Evolutionary conservation across 2,329 filamentous ascomycete species (phyloP).

Genomic region (Diaporthe helianthi): DNA sequence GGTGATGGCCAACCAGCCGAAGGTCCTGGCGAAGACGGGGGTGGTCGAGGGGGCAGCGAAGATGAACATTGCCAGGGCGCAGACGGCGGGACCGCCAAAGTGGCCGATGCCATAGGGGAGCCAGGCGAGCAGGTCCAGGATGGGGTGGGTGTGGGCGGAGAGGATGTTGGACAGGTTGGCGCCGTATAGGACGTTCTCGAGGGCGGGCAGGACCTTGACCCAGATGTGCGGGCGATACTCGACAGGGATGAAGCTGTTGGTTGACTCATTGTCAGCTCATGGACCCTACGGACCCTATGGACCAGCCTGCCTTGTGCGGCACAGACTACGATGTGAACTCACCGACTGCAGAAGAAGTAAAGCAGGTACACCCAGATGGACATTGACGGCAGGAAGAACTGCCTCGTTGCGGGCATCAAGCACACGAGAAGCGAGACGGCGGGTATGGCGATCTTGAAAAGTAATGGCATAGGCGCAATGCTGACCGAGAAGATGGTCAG

Average conservation of each 20-base stretch:
- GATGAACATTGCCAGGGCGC: slow-evolving; percentile 81
- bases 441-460: slow-evolving; percentile 77
- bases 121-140: slow-evolving; percentile 90
- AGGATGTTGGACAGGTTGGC: slow-evolving; percentile 96
- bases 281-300: no score
- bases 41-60: slow-evolving; percentile 87
- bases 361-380: slow-evolving; percentile 87
- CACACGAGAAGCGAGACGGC: slow-evolving; percentile 73
- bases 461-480: slow-evolving; percentile 80
- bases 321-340: slow-evolving; percentile 48
- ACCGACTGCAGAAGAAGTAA: slow-evolving; percentile 94
- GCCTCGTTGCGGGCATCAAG: slow-evolving; percentile 82
- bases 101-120: slow-evolving; percentile 91
- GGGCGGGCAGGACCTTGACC: slow-evolving; percentile 90
- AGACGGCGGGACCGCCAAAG: slow-evolving; percentile 84
- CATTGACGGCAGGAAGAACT: slow-evolving; percentile 89
- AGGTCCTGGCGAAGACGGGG: slow-evolving; percentile 83
- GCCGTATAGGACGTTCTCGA: slow-evolving; percentile 96
- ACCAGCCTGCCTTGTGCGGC: no score
- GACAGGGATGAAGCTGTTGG: slow-evolving; percentile 79
- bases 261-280: slow-evolving; percentile 25
- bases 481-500: slow-evolving; percentile 83
- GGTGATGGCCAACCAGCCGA: slow-evolving; percentile 90
- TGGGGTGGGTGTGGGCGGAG: slow-evolving; percentile 83
- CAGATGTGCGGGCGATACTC: slow-evolving; percentile 92